Base-by-base conservation (phyloP, 2,329 filamentous ascomycete species). In the Arthrobotrys pseudoclavata region DNA sequence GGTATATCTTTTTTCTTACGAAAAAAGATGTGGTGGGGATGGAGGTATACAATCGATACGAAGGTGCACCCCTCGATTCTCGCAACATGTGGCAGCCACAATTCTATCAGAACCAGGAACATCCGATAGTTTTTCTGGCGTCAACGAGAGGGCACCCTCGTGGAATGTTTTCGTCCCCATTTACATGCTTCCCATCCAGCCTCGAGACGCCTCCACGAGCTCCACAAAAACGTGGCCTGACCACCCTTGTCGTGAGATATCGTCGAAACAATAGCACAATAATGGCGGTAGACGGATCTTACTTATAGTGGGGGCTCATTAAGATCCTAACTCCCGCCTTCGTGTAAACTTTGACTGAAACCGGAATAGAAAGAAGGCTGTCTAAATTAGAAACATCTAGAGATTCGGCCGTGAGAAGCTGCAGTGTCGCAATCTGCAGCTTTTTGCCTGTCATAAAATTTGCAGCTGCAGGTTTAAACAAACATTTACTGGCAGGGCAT, bases 31-130 rank as follows among this genome's bases (percentile, higher is more conserved):
- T 69, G 50, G 37, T 57, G 53, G 42, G 52, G 68, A 40, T 34
- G 31, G 24, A 31, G 60, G 69, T 66, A 72, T 72, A 66, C 6
- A 29, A 66, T 42, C 60, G 48, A 72, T 64, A 50, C 60, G 13
- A 55, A 64, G 48, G 42, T 66, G 40, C 60, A 66, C 55, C 18
- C 20, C 55, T n/a, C 50, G 40, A 62, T 29, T 53, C 20, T 68
- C 37, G 37, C 26, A 72, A 45, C 63, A 72, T 62, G 69, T 72
- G 69, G 69, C 69, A 62, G 69, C 69, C 69, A 72, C 69, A 57
- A 1, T 26, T 60, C 55, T 42, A 60, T 42, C 18, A 60, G 12
- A 60, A 24, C 55, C 55, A 60, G 55, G 55, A 42, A 60, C 55
- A 60, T 20, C 55, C 55, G 55, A 60, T 60, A 18, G 42, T n/a